Base-by-base conservation (phyloP, 1,284 basidiomycete species). In the Blastosporella zonata region DNA sequence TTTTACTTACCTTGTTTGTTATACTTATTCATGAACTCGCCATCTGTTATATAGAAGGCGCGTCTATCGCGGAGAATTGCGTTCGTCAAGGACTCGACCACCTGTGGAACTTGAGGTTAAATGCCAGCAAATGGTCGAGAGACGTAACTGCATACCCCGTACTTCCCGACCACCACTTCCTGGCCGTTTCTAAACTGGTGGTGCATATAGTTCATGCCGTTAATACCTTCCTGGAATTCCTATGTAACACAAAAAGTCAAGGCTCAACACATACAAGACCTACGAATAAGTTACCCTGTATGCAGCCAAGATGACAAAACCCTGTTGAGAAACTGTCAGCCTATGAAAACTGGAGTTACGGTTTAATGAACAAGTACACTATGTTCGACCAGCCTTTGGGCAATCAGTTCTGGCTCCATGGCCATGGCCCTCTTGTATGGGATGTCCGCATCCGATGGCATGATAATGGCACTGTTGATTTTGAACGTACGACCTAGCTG, bases 1-100 rank as follows among this genome's bases (percentile, higher is more conserved):
- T 20, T 55, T 36, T 48, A 69, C 69, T 37, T 49, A 69, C 69
- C 55, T 62, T 71, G 69, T 15, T 60, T 49, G 46, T 70, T 69
- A 47, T 68, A 72, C 47, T 58, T 62, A 0, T 54, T 38, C 4
- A 55, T 6, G 40, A 58, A 61, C 2, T 55, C 43, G 18, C 55
- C 49, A 13, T 43, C 49, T 1, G 60, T 53, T 10, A 67, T 48
- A 43, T 68, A 62, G 38, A 71, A 69, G n/a, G 61, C 61, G n/a
- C 70, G 59, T 18, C 56, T 53, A 40, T 70, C 70, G 3, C 59
- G 60, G 42, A 69, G 50, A 22, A 71, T 57, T 6, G 57, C 67
- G 34, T 69, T 66, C 3, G 57, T 60, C 13, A 70, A 49, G n/a
- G 39, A 18, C 2, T 46, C 51, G 13, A 69, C 42, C 6, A 58